Evolutionary conservation across 1,139 yeast genomes (phyloP), one percentile per base, ranked within the genome.

Genomic region (Kluyveromyces sp.): DNA sequence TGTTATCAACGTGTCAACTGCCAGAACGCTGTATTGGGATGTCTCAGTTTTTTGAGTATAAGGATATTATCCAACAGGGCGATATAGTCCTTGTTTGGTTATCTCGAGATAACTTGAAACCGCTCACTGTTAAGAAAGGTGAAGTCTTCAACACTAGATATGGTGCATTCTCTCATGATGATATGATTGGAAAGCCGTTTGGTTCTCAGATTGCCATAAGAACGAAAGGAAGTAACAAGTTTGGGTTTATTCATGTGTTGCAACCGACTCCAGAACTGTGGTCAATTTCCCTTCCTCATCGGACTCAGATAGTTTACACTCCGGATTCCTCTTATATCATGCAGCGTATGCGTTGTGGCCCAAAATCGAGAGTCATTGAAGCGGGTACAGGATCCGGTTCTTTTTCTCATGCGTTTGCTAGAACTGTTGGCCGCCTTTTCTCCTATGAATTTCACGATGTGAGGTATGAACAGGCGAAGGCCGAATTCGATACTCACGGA

Each of bases 301-400:
- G 99, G 63, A 94, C 99, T 0, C 99, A 94, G 67, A 92, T 94
- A 54, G 97, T 94, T 0, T 94, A 94, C 61, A 85, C 96, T 0
- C 95, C 95, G 7, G 99, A 94, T 60, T 84, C 96, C 2, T 79
- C 95, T 25, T 92, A 87, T 58, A 88, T 94, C 46, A 75, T 84
- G 51, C 95, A 89, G 61, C 68, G 96, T 55, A 68, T 92, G 51
- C 75, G 78, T 39, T 81, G 94, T 42, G 68, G 77, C 11, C 78
- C 85, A 17, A 94, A 94, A 0, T 75, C 88, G 1, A 68, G 78
- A 51, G 94, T 92, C 12, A 82, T 94, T 42, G 99, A 94, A 64
- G 96, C 97, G 0, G 99, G 99, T 33, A 94, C 99, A 0, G 99
- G 98, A 1, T 85, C 95, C 4, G 99, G 94, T 0, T 87, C 96